These are phyloP conservation scores for Moniliophthora roreri DNA, from an alignment of 1,284 basidiomycete species.

Conservation along the genomic window DNA sequence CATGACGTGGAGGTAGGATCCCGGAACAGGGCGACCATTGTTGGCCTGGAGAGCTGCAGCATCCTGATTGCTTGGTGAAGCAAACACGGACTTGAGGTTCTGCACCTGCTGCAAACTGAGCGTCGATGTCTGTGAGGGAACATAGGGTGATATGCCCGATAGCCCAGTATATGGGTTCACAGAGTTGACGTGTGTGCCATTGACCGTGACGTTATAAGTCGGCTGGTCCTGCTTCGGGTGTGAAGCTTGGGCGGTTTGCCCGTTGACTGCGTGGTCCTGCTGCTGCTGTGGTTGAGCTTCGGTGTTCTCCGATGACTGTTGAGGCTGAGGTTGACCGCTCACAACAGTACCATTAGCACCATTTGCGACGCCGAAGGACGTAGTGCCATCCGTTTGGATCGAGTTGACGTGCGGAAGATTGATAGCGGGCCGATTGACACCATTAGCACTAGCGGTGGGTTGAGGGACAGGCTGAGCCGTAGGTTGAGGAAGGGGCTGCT, in stretches of 20 bases:
- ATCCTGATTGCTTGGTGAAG: slow-evolving; percentile 35
- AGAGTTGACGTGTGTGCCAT: slow-evolving; percentile 40
- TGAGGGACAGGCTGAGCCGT: slow-evolving; percentile 30
- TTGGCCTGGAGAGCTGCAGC: slow-evolving; percentile 33
- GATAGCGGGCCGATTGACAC: slow-evolving; percentile 38
- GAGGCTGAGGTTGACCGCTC: slow-evolving; percentile 21
- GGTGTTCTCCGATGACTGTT: not conserved
- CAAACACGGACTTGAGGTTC: slow-evolving; percentile 50
- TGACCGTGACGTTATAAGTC: not conserved
- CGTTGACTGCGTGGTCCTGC: not conserved
- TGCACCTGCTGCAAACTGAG: slow-evolving; percentile 56
- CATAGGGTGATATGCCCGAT: not conserved
- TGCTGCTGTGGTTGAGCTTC: not conserved
- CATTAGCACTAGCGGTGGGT: slow-evolving; percentile 34
- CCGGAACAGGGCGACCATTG: slow-evolving; percentile 27
- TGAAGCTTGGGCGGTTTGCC: slow-evolving; percentile 15
- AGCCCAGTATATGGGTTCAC: slow-evolving; percentile 31
- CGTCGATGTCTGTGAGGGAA: slow-evolving; percentile 23
- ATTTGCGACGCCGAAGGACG: slow-evolving; percentile 2
- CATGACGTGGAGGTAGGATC: no score
- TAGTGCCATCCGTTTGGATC: slow-evolving; percentile 27
- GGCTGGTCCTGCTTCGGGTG: slow-evolving; percentile 46
- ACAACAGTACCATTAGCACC: slow-evolving; percentile 34
- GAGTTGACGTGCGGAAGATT: slow-evolving; percentile 42
- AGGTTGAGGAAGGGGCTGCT: slow-evolving; percentile 34